Base-by-base conservation (phyloP, 2,329 filamentous ascomycete genomes). In the Colletotrichum abscissum region DNA sequence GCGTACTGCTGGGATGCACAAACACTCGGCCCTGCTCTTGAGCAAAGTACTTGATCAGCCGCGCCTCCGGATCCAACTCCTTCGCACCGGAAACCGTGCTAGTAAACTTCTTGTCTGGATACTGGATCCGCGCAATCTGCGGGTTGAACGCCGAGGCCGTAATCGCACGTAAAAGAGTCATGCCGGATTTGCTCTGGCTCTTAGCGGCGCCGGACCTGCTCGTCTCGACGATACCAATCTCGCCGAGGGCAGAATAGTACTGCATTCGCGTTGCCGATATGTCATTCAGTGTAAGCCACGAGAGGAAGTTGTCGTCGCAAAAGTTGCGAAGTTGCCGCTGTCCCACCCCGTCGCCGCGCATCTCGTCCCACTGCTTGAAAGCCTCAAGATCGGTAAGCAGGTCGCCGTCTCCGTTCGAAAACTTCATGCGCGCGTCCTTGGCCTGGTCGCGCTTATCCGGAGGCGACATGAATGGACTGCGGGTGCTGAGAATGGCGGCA, bases 21-120 rank as follows among this genome's bases (percentile, higher is more conserved):
- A 99, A 99, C 14, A 98, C 94, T 7, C 97, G 89, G 0, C 93
- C 94, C 76, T 93, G 94, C 77, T 95, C 93, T 79, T 94, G 92
- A 76, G 93, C 94, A 83, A 95, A 98, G 84, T 95, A 99, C 81
- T 95, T 97, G 83, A 99, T 98, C 3, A 93, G 94, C 66, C 92
- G 89, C 5, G 96, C 96, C 82, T 98, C 96, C 0, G 96, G 96
- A 80, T 99, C 97, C 7, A 98, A 88, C 81, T 97, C 96, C 1
- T 98, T 94, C 0, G 97, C 94, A 8, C 97, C 97, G 1, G 94
- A 94, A 75, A 97, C 90, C 2, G 94, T 95, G 46, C 92, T 91
- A 14, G 94, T 94, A 82, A 97, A 99, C 82, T 98, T 98, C 86
- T 97, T 97, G 84, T 98, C 95, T 0, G 97, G 97, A 77, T 98